These are phyloP conservation scores for Torulaspora indica DNA, from an alignment of 805 yeast genomes.

Conservation along the genomic window DNA sequence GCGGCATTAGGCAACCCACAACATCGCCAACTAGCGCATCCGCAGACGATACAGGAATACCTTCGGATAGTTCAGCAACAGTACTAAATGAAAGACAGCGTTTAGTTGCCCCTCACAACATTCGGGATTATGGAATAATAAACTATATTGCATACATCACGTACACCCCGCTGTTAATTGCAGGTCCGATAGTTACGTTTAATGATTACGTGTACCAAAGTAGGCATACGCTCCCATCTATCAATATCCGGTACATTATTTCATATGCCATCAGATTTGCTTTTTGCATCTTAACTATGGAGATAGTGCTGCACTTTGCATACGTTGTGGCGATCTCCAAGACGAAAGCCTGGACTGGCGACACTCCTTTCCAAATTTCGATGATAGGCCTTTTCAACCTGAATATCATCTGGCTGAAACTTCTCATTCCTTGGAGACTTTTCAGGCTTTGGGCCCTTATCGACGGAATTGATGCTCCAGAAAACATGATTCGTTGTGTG, in stretches of 20 bases:
- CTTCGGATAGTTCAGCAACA: conserved; percentile 12
- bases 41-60: conserved; percentile 17
- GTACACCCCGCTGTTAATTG: conserved; percentile 87
- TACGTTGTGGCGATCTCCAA: conserved; percentile 93
- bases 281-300: conserved; percentile 82
- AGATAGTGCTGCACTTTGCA: conserved; percentile 75
- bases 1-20: not conserved
- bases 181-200: conserved; percentile 91
- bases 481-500: conserved; percentile 95
- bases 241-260: conserved; percentile 47
- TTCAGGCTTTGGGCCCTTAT: conserved; percentile 87
- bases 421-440: conserved; percentile 92
- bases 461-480: conserved; percentile 96
- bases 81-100: conserved; percentile 57
- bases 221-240: conserved; percentile 53
- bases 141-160: conserved; percentile 73
- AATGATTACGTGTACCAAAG: conserved; percentile 85
- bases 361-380: conserved; percentile 86
- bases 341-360: conserved; percentile 82
- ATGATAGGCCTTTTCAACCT: conserved; percentile 91
- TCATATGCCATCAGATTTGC: conserved; percentile 64
- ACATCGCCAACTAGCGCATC: conserved; percentile 20
- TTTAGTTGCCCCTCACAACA: conserved; percentile 56
- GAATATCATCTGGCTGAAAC: conserved; percentile 87
- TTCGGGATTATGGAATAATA: conserved; percentile 53